phyloP scores from a whole-genome alignment of 2,329 filamentous ascomycete species.

The Calonectria pseudoreteaudii region DNA sequence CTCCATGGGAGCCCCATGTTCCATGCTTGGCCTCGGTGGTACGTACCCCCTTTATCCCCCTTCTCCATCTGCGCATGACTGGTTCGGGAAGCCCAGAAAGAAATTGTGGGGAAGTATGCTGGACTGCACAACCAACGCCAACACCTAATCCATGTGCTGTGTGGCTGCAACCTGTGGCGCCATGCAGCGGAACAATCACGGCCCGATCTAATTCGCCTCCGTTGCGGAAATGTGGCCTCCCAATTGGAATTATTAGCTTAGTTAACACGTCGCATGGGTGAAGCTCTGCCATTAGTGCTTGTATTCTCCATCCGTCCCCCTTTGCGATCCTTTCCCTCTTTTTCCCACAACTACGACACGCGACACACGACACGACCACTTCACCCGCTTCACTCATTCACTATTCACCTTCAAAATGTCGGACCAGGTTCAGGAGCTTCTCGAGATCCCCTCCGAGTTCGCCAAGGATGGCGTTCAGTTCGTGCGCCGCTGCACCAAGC shows the following conservation, averaged over 20 bases:
- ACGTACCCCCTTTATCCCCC: not conserved
- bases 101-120: not conserved
- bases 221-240: constrained; percentile 24
- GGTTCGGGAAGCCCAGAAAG: not conserved
- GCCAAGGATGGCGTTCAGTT: constrained; percentile 71
- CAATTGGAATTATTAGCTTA: constrained; percentile 23
- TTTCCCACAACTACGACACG: constrained; percentile 9
- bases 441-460: constrained; percentile 77
- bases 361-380: not conserved
- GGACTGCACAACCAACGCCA: not conserved
- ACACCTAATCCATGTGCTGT: not conserved
- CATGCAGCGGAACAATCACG: constrained; percentile 9
- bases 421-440: constrained; percentile 77
- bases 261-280: constrained; percentile 27
- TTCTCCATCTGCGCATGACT: not conserved
- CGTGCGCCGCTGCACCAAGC: constrained; percentile 72
- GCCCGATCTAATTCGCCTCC: not conserved
- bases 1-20: not conserved
- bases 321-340: constrained; percentile 17
- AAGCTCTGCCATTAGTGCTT: constrained; percentile 16
- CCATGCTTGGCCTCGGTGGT: not conserved
- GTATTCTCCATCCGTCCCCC: constrained; percentile 8
- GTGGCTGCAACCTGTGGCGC: not conserved
- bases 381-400: constrained; percentile 6
- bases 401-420: constrained; percentile 57